A percentile compares a stretch with the other conserved stretches of the same genome.
These are phyloP conservation scores for Debaryomyces udenii DNA, from an alignment of 1,139 yeast species.

Conservation along the genomic window DNA sequence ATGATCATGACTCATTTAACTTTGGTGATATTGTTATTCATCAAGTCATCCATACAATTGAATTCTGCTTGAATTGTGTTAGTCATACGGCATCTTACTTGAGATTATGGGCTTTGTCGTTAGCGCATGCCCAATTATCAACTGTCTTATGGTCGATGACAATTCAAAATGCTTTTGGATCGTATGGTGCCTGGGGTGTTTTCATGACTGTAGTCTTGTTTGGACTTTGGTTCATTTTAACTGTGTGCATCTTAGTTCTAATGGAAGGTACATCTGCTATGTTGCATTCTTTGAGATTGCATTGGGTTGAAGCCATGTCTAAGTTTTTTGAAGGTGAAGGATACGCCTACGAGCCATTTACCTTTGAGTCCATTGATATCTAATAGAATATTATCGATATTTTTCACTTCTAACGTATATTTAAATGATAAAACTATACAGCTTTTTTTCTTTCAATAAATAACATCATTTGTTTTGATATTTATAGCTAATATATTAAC, in stretches of 20 bases:
- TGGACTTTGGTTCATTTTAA: conserved; percentile 92
- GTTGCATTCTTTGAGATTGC: conserved; percentile 94
- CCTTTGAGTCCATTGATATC: conserved; percentile 41
- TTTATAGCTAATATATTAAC: neutral
- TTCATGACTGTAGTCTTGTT: conserved; percentile 75
- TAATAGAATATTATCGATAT: neutral
- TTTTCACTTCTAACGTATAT: neutral
- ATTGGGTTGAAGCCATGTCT: conserved; percentile 99
- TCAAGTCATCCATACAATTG: conserved; percentile 97
- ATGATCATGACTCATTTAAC: conserved; percentile 58
- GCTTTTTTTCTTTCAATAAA: neutral
- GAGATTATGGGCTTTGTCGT: conserved; percentile 94
- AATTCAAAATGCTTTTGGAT: conserved; percentile 72
- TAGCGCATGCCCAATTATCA: conserved; percentile 96
- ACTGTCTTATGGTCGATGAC: conserved; percentile 97
- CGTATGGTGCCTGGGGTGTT: conserved; percentile 69
- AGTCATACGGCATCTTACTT: conserved; percentile 98
- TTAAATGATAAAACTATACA: neutral
- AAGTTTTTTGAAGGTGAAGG: conserved; percentile 98
- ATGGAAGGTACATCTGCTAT: conserved; percentile 99
- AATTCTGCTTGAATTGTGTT: conserved; percentile 95
- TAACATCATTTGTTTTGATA: too few relatives aligned
- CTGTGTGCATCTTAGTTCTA: conserved; percentile 86
- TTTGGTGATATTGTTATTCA: conserved; percentile 96
- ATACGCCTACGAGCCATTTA: conserved; percentile 80